Conservation (phyloP, 352 stramenopile species). For the Globisporangium solare region DNA sequence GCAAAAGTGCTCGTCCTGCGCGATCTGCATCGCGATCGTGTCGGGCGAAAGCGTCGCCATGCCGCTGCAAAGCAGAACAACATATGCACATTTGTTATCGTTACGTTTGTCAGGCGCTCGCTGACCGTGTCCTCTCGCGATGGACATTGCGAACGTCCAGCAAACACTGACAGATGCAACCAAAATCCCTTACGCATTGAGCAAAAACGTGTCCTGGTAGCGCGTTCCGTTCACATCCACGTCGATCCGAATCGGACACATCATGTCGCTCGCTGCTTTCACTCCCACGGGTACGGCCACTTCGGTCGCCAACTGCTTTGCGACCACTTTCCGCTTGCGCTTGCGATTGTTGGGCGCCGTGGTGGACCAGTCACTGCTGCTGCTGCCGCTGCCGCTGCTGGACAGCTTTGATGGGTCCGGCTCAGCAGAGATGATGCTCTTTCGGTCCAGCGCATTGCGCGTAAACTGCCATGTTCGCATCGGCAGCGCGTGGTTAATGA, state of each 20-base stretch:
- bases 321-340: constrained; percentile 50
- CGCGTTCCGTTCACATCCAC: constrained; percentile 68
- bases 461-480: constrained; percentile 23
- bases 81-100: too few relatives aligned
- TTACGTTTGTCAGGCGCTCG: not conserved
- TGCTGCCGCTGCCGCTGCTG: too few relatives aligned
- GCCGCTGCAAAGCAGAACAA: constrained; percentile 12
- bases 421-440: constrained; percentile 25
- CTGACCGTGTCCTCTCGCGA: not conserved
- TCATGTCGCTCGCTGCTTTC: constrained; percentile 27
- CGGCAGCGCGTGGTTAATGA: too few relatives aligned
- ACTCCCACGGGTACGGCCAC: constrained; percentile 2
- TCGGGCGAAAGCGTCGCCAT: constrained; percentile 38
- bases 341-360: constrained; percentile 32
- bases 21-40: constrained; percentile 50
- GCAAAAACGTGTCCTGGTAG: constrained; percentile 73
- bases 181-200: constrained; percentile 42
- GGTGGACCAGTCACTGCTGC: not conserved
- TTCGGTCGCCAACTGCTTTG: constrained; percentile 29
- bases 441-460: constrained; percentile 27
- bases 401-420: constrained; percentile 5
- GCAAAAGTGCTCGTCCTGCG: constrained; percentile 51
- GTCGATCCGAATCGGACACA: constrained; percentile 75
- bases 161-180: not conserved
- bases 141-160: too few relatives aligned